These are phyloP conservation scores for Emmonsiellopsis sp. DNA, from an alignment of 2,329 filamentous ascomycete genomes.

Conservation along the genomic window DNA sequence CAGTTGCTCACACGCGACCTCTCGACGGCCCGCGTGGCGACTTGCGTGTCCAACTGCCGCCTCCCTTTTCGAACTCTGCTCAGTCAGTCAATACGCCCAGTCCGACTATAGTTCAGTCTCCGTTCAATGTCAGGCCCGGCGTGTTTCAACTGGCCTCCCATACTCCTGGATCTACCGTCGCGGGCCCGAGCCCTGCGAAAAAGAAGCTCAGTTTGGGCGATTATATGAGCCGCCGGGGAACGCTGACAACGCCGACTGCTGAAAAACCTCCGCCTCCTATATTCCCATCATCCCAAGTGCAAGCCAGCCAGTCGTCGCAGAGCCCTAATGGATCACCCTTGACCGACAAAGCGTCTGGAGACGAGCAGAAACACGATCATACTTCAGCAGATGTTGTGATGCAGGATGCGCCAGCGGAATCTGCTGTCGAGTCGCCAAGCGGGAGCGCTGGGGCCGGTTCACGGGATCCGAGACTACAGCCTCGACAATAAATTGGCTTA, in stretches of 20 bases:
- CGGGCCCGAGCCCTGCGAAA: slow-evolving; percentile 39
- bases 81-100: slow-evolving; percentile 17
- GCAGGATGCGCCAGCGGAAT: slow-evolving; percentile 5
- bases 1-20: slow-evolving; percentile 22
- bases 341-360: neutral
- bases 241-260: slow-evolving; percentile 28
- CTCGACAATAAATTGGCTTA: neutral
- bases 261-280: slow-evolving; percentile 30
- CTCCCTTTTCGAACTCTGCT: slow-evolving; percentile 12
- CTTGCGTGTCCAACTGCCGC: slow-evolving; percentile 22
- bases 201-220: slow-evolving; percentile 43
- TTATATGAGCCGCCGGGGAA: slow-evolving; percentile 36
- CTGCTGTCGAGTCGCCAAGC: neutral
- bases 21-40: slow-evolving; percentile 13
- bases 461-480: slow-evolving; percentile 3
- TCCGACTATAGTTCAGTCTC: slow-evolving; percentile 21
- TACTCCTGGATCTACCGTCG: slow-evolving; percentile 19
- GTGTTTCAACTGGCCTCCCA: slow-evolving; percentile 16
- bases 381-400: slow-evolving; percentile 6
- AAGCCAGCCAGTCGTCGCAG: slow-evolving; percentile 9
- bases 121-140: slow-evolving; percentile 17
- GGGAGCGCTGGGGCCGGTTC: neutral
- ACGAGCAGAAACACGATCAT: neutral
- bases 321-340: slow-evolving; percentile 6
- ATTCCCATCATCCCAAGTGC: slow-evolving; percentile 18